A percentile compares a stretch with the other conserved stretches of the same genome.
Conservation (phyloP, 176 grass and related monocot species). For the Raddia guianensis region DNA sequence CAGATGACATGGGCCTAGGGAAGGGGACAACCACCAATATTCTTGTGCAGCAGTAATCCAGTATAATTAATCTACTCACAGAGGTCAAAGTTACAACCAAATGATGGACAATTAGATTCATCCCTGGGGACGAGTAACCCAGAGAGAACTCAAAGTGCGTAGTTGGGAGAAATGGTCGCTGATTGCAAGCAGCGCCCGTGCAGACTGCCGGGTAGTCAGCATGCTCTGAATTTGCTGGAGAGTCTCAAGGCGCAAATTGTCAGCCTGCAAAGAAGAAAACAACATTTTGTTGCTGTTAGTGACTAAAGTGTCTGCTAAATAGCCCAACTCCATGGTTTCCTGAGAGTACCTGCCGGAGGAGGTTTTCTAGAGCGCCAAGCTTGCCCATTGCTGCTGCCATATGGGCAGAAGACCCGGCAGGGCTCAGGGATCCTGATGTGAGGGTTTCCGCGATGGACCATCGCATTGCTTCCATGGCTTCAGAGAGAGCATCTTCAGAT, state of each 20-base stretch:
- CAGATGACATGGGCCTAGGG: too few relatives aligned
- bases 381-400: slow-evolving; percentile 53
- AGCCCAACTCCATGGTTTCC: neutral
- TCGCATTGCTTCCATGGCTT: slow-evolving; percentile 48
- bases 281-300: neutral
- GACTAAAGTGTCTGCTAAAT: neutral
- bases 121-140: slow-evolving; percentile 51
- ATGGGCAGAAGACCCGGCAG: slow-evolving; percentile 34
- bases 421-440: slow-evolving; percentile 19
- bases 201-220: slow-evolving; percentile 55
- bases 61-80: neutral
- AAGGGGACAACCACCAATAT: neutral
- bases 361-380: slow-evolving; percentile 45
- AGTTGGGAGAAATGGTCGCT: slow-evolving; percentile 52
- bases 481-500: slow-evolving; percentile 43
- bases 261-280: slow-evolving; percentile 37
- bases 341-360: slow-evolving; percentile 48
- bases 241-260: slow-evolving; percentile 53
- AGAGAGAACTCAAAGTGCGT: slow-evolving; percentile 57
- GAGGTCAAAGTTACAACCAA: neutral
- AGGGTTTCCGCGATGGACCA: slow-evolving; percentile 46
- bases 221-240: slow-evolving; percentile 47
- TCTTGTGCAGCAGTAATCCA: neutral
- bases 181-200: slow-evolving; percentile 55
- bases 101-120: slow-evolving; percentile 18